Conservation (phyloP, 805 yeast species). For the Yarrowia hollandica region DNA sequence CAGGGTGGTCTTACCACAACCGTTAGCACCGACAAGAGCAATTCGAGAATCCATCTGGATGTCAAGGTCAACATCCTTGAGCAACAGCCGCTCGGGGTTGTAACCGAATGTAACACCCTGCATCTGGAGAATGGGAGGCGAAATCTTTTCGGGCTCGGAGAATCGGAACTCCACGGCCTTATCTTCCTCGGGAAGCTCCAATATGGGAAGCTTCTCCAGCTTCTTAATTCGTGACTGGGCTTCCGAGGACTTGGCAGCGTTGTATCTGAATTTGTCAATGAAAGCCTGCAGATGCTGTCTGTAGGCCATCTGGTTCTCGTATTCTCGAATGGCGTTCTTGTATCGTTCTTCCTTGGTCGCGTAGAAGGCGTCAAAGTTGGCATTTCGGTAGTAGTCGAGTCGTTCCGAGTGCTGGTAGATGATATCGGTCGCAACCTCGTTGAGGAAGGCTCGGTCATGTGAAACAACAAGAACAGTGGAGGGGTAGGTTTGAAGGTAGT, state of each 20-base stretch:
- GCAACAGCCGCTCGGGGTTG: slow-evolving; percentile 58
- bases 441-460: slow-evolving; percentile 94
- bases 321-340: slow-evolving; percentile 90
- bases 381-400: slow-evolving; percentile 86
- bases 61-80: slow-evolving; percentile 79
- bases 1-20: slow-evolving; percentile 97
- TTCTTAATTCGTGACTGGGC: slow-evolving; percentile 98
- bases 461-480: slow-evolving; percentile 94
- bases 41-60: slow-evolving; percentile 93
- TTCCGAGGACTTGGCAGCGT: slow-evolving; percentile 96
- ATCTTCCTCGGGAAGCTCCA: slow-evolving; percentile 95
- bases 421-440: slow-evolving; percentile 97
- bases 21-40: slow-evolving; percentile 98
- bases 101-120: slow-evolving; percentile 88
- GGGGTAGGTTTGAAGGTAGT: slow-evolving; percentile 85
- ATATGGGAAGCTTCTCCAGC: slow-evolving; percentile 86
- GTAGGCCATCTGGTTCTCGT: slow-evolving; percentile 95
- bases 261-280: slow-evolving; percentile 94
- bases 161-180: slow-evolving; percentile 79
- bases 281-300: slow-evolving; percentile 91
- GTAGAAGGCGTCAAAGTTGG: slow-evolving; percentile 90
- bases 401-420: slow-evolving; percentile 97
- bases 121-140: slow-evolving; percentile 91
- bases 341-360: slow-evolving; percentile 92
- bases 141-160: slow-evolving; percentile 90